Conservation (phyloP, 805 yeast species). For the Cyberlindnera bimundalis region DNA sequence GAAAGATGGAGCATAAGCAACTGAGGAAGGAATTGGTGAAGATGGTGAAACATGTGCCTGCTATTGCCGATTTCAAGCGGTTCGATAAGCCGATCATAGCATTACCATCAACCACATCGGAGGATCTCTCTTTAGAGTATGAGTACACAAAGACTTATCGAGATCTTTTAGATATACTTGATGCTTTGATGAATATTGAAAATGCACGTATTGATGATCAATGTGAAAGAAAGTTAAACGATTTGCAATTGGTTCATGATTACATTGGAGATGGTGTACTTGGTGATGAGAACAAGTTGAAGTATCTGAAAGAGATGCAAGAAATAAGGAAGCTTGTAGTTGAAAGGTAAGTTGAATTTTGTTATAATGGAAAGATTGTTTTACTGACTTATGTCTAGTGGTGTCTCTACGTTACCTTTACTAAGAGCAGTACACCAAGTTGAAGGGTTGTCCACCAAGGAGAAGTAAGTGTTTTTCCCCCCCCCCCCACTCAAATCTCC, state of each 20-base stretch:
- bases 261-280: constrained; percentile 5
- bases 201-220: neutral
- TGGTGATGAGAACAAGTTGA: constrained; percentile 8
- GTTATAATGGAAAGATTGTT: neutral
- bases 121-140: constrained; percentile 11
- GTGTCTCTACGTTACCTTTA: constrained; percentile 19
- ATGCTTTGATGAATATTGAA: constrained; percentile 12
- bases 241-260: constrained; percentile 8
- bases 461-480: constrained; percentile 13
- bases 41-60: constrained; percentile 3
- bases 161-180: constrained; percentile 11
- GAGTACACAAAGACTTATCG: constrained; percentile 15
- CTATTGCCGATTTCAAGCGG: constrained; percentile 1
- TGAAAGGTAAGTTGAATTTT: constrained; percentile 11
- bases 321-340: constrained; percentile 17
- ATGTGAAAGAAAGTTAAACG: neutral
- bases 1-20: constrained; percentile 1
- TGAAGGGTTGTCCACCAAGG: constrained; percentile 21
- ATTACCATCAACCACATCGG: neutral
- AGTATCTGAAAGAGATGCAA: constrained; percentile 11
- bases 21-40: constrained; percentile 1
- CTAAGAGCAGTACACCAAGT: constrained; percentile 27
- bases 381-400: constrained; percentile 2
- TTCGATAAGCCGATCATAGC: constrained; percentile 1
- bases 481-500: no score